These are phyloP conservation scores for Marsdenia floribunda DNA, from an alignment of 257 asterid genomes.

Conservation along the genomic window DNA sequence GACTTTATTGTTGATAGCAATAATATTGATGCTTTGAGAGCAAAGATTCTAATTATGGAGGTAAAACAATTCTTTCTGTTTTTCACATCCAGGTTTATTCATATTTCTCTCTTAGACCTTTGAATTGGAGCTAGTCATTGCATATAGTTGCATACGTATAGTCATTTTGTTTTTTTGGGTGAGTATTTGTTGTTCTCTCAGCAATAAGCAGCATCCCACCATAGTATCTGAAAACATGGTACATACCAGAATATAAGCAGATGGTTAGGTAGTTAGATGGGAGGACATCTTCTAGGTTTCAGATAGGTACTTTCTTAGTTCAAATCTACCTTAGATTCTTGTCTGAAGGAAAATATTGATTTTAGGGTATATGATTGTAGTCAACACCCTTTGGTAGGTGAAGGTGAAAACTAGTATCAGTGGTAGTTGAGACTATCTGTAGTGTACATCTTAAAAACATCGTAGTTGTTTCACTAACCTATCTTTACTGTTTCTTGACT, in stretches of 20 bases:
- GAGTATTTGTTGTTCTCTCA: not conserved
- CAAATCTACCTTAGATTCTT: not conserved
- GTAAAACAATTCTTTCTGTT: constrained; percentile 28
- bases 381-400: not conserved
- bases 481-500: constrained; percentile 5
- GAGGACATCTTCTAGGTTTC: not conserved
- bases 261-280: not conserved
- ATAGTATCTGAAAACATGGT: not conserved
- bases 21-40: constrained; percentile 67
- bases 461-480: not conserved
- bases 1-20: constrained; percentile 74
- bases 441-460: no score
- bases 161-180: not conserved
- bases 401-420: not conserved
- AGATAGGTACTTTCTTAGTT: not conserved
- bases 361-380: no score
- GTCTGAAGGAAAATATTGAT: not conserved
- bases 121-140: not conserved
- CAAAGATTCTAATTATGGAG: constrained; percentile 89
- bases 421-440: not conserved
- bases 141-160: not conserved
- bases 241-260: not conserved
- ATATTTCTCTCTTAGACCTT: not conserved
- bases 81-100: constrained; percentile 1
- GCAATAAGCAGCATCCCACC: not conserved